Base-by-base conservation (phyloP, 1,284 basidiomycete genomes). In the Veloporphyrellus conicus region DNA sequence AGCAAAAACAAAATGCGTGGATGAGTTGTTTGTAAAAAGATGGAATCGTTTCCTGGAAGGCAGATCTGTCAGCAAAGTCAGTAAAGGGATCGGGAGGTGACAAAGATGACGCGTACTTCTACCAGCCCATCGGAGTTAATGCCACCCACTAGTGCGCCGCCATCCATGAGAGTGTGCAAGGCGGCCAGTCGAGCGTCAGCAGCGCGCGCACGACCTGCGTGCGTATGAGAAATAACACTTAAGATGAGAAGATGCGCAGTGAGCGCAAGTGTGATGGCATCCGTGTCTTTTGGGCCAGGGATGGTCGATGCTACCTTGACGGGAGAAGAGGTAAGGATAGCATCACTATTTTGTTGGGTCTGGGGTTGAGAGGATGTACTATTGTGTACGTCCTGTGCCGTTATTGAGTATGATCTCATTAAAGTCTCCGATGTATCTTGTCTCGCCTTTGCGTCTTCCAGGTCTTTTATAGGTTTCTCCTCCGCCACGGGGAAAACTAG, bases 111-210 rank as follows among this genome's bases (percentile, higher is more conserved):
- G 55, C 69, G 25, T 48, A 79, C 76, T 58, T 78, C 70, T 25
- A 81, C 67, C n/a, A 74, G 57, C 1, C 82, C 81, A 41, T 72
- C 67, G 1, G 66, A 56, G n/a, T 74, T 73, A 16, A 39, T 23
- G 36, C 64, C 61, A 22, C 68, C 69, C 2, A 77, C 72, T 35
- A 82, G 56, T 3, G 71, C 72, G 6, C 77, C 80, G 1, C 72
- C 68, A 56, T 87, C 85, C 39, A 87, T 72, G 19, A 86, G 60
- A 6, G 74, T 70, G 58, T 88, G 85, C 3, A 88, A 59, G 41
- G 74, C 72, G 27, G 73, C 70, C 22, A 87, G 64, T 18, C 83
- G 67, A 6, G 68, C 62, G 10, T 73, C 69, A 2, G 76, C 71
- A 18, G 70, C 69, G 4, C 66, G 59, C 4, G 73, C 68, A 42